Conservation (phyloP, 169 alveolate genomes). For the Plasmodium berghei region DNA sequence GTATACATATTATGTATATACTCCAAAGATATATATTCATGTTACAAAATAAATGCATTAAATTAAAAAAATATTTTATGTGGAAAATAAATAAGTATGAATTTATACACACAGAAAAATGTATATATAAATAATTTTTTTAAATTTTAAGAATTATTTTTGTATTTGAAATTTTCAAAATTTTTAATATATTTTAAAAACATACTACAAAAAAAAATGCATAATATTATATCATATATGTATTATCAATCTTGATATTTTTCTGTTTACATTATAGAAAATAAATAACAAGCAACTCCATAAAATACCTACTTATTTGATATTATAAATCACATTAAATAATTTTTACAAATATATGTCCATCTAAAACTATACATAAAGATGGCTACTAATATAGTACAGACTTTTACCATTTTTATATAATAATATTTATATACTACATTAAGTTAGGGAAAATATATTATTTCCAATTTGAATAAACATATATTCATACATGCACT, state of each 20-base stretch:
- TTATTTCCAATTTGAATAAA: too few species aligned
- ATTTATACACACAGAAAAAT: not conserved
- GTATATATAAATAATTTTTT: slow-evolving; percentile 18
- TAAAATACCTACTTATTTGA: too few species aligned
- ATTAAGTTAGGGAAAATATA: too few species aligned
- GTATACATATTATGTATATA: not conserved
- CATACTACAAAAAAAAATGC: not conserved
- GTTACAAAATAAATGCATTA: not conserved
- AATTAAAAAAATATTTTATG: not conserved
- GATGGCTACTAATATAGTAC: too few species aligned
- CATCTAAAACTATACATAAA: too few species aligned
- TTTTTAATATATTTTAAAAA: not conserved
- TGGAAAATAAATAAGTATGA: not conserved
- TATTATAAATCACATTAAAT: too few species aligned
- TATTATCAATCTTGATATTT: not conserved
- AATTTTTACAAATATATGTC: too few species aligned
- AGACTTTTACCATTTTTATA: too few species aligned
- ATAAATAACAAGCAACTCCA: not conserved
- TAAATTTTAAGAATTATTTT: slow-evolving; percentile 12
- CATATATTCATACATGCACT: too few species aligned
- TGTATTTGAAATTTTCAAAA: slow-evolving; percentile 18
- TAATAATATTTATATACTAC: too few species aligned
- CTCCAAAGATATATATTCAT: slow-evolving; percentile 1
- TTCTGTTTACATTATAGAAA: not conserved
- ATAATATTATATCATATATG: not conserved